phyloP scores from a whole-genome alignment of 495 filamentous ascomycete genomes.

The Venustampulla echinocandica region DNA sequence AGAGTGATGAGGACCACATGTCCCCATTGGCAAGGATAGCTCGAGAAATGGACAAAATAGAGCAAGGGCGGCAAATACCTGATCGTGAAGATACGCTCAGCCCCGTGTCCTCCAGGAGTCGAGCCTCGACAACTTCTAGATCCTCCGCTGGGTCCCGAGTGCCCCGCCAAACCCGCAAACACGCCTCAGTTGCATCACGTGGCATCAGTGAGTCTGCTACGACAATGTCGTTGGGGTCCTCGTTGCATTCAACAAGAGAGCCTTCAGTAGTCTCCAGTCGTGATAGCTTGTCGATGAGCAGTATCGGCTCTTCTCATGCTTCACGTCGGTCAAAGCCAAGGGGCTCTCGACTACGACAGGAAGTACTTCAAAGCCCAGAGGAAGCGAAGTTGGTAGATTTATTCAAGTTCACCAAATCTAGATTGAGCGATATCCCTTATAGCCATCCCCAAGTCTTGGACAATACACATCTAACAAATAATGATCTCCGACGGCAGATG shows the following conservation, averaged over 20 bases:
- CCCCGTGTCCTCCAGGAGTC: constrained; percentile 55
- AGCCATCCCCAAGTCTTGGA: constrained; percentile 55
- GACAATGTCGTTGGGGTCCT: constrained; percentile 55
- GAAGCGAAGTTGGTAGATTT: constrained; percentile 52
- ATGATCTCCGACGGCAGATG: constrained; percentile 87
- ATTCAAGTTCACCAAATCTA: constrained; percentile 58
- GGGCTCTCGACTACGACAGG: constrained; percentile 70
- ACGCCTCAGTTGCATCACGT: constrained; percentile 40
- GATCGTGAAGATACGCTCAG: constrained; percentile 52
- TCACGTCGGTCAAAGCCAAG: constrained; percentile 52
- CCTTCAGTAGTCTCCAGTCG: constrained; percentile 33
- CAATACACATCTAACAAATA: constrained; percentile 59
- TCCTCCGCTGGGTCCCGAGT: constrained; percentile 37
- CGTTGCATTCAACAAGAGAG: constrained; percentile 33
- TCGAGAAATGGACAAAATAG: constrained; percentile 47
- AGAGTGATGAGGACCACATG: constrained; percentile 57
- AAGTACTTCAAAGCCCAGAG: constrained; percentile 62
- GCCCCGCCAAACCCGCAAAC: constrained; percentile 29
- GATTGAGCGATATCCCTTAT: constrained; percentile 74
- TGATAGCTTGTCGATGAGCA: constrained; percentile 49
- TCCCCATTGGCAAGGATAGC: constrained; percentile 60
- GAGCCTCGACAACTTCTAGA: constrained; percentile 52
- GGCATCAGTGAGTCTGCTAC: constrained; percentile 45
- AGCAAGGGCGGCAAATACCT: constrained; percentile 41
- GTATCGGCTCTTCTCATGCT: constrained; percentile 51